phyloP scores from a whole-genome alignment of 169 alveolate species.

The Fabrea salina region DNA sequence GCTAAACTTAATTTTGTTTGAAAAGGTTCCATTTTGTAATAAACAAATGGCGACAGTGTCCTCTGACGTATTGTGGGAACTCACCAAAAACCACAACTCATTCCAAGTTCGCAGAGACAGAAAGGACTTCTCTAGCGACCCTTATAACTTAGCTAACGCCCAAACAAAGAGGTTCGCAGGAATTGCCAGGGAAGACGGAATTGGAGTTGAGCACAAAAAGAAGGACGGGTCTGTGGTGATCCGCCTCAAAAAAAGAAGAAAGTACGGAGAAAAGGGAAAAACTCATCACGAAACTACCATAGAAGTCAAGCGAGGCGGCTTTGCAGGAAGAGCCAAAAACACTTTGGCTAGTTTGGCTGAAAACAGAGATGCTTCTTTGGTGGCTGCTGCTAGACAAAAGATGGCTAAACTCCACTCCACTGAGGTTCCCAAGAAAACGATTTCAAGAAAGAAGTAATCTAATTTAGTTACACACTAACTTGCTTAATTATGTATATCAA shows the following conservation, averaged over 20 bases:
- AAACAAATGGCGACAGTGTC: constrained; percentile 25
- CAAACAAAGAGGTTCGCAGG: constrained; percentile 21
- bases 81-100: background rate
- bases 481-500: too few species aligned
- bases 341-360: background rate
- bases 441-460: background rate
- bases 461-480: too few species aligned
- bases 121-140: constrained; percentile 18
- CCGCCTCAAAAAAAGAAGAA: background rate
- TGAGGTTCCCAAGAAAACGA: constrained; percentile 1
- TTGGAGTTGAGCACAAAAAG: background rate
- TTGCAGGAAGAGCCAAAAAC: background rate
- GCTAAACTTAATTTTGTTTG: too few species aligned
- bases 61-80: constrained; percentile 18
- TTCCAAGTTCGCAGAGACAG: background rate
- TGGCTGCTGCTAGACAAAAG: background rate
- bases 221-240: constrained; percentile 4
- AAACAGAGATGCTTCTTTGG: background rate
- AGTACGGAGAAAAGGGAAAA: background rate
- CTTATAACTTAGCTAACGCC: constrained; percentile 2
- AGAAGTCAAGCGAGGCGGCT: constrained; percentile 12
- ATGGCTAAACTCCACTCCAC: background rate
- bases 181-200: background rate
- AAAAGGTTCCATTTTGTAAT: too few species aligned
- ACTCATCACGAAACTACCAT: background rate